Base-by-base conservation (phyloP, 225 moss, liverwort and hornwort genomes). In the Pseudisothecium myosuroides region DNA sequence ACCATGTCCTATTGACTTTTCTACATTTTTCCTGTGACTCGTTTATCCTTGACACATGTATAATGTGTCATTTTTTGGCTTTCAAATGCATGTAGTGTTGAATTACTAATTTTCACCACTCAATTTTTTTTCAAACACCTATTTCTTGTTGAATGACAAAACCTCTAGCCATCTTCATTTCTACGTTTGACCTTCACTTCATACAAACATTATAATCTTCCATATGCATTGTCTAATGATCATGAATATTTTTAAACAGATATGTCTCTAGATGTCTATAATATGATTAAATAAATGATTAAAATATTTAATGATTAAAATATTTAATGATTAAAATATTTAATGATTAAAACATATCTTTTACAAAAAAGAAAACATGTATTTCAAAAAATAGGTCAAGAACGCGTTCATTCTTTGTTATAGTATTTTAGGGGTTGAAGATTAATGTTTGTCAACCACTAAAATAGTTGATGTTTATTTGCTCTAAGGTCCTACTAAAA, bases 341-440 rank as follows among this genome's bases (percentile, higher is more conserved):
- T 2, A 20, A 27, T 72, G 17, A 18, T 74, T 12, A 2, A 32
- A 50, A 13, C n/a, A n/a, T n/a, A n/a, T n/a, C n/a, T n/a, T n/a
- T n/a, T n/a, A 50, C 1, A 76, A 20, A 34, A 0, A 21, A 34
- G 0, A 20, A 49, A 12, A 7, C 7, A 32, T 1, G 3, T 34
- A 21, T 7, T 34, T 49, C 21, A 52, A 52, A 9, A 0, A 52
- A 34, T 34, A 21, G 5, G 5, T 52, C 34, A 13, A 76, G 8
- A 52, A 34, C 36, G 8, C 0, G 0, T 34, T 22, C 22, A 52
- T 3, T 76, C 21, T 5, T 34, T 34, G 3, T 34, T 32, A 29
- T 0, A 17, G 0, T 17, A 73, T 3, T 0, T 2, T 6, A 73
- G 6, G 1, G 6, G 6, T 0, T 17, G 2, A 45, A 0, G 29